Percentiles rank a stretch among this genome's conserved stretches.
Evolutionary conservation across 306 rosid species (phyloP).

Genomic region (Aeschynomene evenia): DNA sequence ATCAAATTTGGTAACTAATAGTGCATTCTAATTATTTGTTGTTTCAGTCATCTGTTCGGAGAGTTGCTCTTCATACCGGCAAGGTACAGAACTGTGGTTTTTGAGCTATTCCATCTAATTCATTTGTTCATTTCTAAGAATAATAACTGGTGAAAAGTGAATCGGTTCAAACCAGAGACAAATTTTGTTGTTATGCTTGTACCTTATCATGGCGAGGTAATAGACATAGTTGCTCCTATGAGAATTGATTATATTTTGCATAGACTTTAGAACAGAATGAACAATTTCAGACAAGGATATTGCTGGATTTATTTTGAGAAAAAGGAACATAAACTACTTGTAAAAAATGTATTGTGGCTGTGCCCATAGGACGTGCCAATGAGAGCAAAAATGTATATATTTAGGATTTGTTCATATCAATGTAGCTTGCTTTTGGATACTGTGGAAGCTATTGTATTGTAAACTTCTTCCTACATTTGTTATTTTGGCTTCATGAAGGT

Average conservation of each 20-base stretch:
- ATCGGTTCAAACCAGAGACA: neutral
- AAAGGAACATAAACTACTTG: neutral
- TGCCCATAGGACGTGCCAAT: neutral
- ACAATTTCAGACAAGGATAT: neutral
- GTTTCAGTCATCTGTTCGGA: constrained; percentile 89
- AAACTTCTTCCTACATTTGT: constrained; percentile 14
- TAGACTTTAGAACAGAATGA: neutral
- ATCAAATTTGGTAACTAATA: constrained; percentile 10
- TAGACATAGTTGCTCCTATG: neutral
- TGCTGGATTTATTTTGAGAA: neutral
- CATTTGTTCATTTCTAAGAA: neutral
- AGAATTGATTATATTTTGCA: neutral
- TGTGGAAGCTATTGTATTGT: neutral
- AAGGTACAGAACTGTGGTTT: constrained; percentile 52
- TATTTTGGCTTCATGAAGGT: constrained; percentile 47
- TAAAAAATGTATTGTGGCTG: neutral
- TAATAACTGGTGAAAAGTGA: neutral
- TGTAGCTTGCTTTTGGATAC: neutral
- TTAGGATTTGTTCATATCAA: neutral
- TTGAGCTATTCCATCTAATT: constrained; percentile 13
- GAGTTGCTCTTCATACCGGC: constrained; percentile 77
- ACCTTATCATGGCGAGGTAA: neutral
- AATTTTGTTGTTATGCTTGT: neutral
- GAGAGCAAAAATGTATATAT: neutral
- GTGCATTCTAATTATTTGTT: constrained; percentile 21